Percentiles rank a stretch among this genome's conserved stretches.
phyloP scores from a whole-genome alignment of 1,139 yeast species.

The Sugiyamaella sp. region DNA sequence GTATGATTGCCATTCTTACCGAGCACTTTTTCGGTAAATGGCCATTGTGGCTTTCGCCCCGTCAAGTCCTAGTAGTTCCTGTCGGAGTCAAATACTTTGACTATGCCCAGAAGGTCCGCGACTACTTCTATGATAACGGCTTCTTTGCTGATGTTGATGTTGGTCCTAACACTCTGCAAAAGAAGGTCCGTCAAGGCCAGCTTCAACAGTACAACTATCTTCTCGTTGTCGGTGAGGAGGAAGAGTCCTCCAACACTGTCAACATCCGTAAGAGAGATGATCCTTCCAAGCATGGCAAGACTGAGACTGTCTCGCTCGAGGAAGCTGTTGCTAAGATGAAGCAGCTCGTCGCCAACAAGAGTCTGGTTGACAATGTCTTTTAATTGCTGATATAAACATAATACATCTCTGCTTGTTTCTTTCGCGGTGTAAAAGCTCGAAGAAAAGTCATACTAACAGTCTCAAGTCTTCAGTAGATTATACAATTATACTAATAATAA shows the following conservation, averaged over 20 bases:
- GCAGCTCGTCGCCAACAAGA: conserved; percentile 35
- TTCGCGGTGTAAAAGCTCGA: no score
- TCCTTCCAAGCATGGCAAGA: conserved; percentile 82
- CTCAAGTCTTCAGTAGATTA: no score
- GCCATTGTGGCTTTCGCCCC: conserved; percentile 99
- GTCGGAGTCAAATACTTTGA: conserved; percentile 91
- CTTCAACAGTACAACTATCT: conserved; percentile 89
- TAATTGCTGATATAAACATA: conserved; percentile 15
- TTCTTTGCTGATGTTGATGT: conserved; percentile 92
- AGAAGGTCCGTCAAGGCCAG: conserved; percentile 97
- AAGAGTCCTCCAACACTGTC: conserved; percentile 73
- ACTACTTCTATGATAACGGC: conserved; percentile 65
- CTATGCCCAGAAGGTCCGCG: conserved; percentile 80
- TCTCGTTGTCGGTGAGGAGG: conserved; percentile 95
- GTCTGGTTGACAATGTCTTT: conserved; percentile 30
- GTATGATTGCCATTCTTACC: conserved; percentile 96
- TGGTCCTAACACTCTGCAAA: conserved; percentile 91
- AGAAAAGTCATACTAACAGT: no score
- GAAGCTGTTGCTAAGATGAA: conserved; percentile 69
- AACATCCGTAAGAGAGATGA: conserved; percentile 94
- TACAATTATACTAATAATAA: no score
- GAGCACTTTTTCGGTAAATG: conserved; percentile 98
- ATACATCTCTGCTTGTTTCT: neutral
- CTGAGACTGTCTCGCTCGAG: conserved; percentile 73
- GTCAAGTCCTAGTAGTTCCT: conserved; percentile 93